These are phyloP conservation scores for Oidiodendron maius DNA, from an alignment of 495 filamentous ascomycete genomes.

Conservation along the genomic window DNA sequence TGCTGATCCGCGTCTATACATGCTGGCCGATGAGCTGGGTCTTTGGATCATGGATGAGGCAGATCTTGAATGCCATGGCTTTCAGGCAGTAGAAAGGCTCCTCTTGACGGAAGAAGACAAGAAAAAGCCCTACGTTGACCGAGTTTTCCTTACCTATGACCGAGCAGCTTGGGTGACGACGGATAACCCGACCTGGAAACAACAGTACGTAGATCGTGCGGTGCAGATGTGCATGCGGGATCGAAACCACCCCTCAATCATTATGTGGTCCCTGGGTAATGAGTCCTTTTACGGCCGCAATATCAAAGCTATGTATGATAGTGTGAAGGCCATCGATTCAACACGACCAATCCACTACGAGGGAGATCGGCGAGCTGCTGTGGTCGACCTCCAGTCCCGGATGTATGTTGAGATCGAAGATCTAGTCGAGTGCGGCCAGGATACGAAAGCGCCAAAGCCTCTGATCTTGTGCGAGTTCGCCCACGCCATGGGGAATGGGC, in stretches of 20 bases:
- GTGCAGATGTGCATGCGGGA: conserved; percentile 60
- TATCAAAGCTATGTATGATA: conserved; percentile 61
- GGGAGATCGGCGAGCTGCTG: conserved; percentile 50
- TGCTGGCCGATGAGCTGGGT: conserved; percentile 62
- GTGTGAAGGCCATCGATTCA: conserved; percentile 48
- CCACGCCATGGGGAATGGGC: conserved; percentile 74
- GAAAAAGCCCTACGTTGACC: no score
- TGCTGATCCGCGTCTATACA: conserved; percentile 54
- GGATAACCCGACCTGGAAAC: conserved; percentile 64
- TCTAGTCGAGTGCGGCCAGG: conserved; percentile 34
- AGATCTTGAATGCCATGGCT: conserved; percentile 69
- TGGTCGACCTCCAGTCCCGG: conserved; percentile 57
- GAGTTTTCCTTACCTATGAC: no score
- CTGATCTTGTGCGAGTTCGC: conserved; percentile 64
- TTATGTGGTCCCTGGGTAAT: conserved; percentile 72
- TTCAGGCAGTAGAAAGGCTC: conserved; percentile 49
- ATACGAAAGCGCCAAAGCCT: conserved; percentile 37
- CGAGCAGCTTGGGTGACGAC: conserved; percentile 18
- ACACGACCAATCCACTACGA: conserved; percentile 65
- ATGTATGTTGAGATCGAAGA: conserved; percentile 57
- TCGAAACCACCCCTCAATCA: conserved; percentile 59
- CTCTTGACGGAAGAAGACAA: no score
- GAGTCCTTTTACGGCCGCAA: conserved; percentile 70
- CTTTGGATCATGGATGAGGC: conserved; percentile 69
- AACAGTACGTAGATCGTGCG: conserved; percentile 65